These are phyloP conservation scores for Betula pendula DNA, from an alignment of 306 rosid species.

Conservation along the genomic window DNA sequence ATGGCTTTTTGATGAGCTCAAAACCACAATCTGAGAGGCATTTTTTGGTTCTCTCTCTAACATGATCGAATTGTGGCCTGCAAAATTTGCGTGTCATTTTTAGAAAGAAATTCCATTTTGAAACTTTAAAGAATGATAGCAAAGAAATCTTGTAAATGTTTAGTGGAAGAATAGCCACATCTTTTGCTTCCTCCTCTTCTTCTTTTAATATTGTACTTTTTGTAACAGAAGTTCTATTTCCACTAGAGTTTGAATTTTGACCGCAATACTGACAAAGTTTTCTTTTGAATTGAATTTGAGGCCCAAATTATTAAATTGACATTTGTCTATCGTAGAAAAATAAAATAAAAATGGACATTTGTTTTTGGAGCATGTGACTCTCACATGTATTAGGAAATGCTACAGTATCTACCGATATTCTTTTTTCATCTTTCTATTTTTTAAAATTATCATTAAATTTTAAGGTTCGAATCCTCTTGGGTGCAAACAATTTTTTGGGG, in stretches of 20 bases:
- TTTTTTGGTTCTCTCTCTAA: not conserved
- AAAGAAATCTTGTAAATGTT: not conserved
- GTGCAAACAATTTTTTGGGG: no score
- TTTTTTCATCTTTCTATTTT: no score
- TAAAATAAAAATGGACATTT: no score
- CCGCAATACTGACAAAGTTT: not conserved
- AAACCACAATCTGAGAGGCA: slow-evolving; percentile 5
- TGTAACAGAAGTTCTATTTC: not conserved
- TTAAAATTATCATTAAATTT: no score
- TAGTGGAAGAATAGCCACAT: not conserved
- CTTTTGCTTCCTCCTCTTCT: not conserved
- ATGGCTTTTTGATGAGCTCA: not conserved
- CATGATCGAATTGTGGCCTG: not conserved
- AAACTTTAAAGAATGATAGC: no score
- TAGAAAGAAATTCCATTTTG: not conserved
- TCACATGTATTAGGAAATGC: no score
- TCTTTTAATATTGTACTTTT: not conserved
- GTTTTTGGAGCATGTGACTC: no score
- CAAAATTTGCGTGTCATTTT: not conserved
- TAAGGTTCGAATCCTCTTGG: no score
- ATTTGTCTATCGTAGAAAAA: no score
- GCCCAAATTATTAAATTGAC: no score
- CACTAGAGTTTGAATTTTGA: not conserved
- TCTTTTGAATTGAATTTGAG: no score
- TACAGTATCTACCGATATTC: no score